These are phyloP conservation scores for Plasmodium berghei DNA, from an alignment of 169 alveolate species.

Conservation along the genomic window DNA sequence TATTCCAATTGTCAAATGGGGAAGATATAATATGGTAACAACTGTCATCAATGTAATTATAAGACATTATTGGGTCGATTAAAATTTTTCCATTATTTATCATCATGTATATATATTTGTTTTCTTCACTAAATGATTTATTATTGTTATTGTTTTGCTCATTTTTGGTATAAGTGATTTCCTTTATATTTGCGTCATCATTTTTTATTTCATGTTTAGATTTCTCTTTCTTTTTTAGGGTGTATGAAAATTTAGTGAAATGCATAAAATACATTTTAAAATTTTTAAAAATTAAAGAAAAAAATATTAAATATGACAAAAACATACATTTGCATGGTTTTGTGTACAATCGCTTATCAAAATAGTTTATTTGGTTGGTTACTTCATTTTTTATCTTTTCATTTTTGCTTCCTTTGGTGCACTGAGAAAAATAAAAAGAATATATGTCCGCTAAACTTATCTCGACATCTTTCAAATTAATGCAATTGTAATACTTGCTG, in stretches of 20 bases:
- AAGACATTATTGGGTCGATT: no score
- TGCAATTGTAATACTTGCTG: background rate
- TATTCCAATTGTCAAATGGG: no score
- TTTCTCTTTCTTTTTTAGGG: conserved; percentile 15
- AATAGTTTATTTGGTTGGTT: background rate
- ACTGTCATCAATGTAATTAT: no score
- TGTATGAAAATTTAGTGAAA: conserved; percentile 49
- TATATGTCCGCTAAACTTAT: conserved; percentile 17
- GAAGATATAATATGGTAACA: no score
- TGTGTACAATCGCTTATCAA: conserved; percentile 3
- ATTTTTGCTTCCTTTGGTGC: background rate
- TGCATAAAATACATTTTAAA: conserved; percentile 70
- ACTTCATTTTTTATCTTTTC: background rate
- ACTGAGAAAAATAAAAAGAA: conserved; percentile 25
- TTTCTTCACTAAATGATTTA: no score
- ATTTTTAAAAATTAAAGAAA: conserved; percentile 41
- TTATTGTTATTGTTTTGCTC: no score
- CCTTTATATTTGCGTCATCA: no score
- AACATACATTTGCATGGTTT: conserved; percentile 70
- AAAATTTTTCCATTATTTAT: no score
- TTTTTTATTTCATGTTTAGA: no score
- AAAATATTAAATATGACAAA: conserved; percentile 48
- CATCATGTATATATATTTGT: no score
- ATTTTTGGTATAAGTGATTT: no score
- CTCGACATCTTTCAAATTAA: background rate